Percentiles rank a stretch among this genome's conserved stretches.
phyloP scores from a whole-genome alignment of 2,329 filamentous ascomycete genomes.

The Exophiala phaeomuriformis region DNA sequence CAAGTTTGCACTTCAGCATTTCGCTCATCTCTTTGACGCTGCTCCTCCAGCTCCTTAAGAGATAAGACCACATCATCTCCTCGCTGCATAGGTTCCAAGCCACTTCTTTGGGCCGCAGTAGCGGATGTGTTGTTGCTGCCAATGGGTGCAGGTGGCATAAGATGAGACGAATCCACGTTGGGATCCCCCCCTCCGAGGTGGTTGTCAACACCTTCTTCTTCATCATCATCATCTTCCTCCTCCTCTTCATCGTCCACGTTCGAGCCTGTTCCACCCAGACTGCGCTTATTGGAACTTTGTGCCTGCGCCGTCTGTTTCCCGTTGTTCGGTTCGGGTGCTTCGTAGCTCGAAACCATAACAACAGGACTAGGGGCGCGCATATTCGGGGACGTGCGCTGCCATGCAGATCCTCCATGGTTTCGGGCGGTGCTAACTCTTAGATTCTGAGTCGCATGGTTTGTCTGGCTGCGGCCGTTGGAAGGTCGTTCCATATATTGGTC shows the following conservation, averaged over 20 bases:
- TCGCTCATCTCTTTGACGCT: conserved; percentile 43
- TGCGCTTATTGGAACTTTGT: conserved; percentile 28
- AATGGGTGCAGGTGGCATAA: conserved; percentile 18
- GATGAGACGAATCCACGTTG: conserved; percentile 14
- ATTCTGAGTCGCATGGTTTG: conserved; percentile 4
- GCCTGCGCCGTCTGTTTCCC: conserved; percentile 12
- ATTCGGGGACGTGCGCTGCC: conserved; percentile 3
- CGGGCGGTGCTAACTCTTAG: conserved; percentile 15
- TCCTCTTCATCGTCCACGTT: conserved; percentile 20
- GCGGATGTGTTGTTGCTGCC: conserved; percentile 3
- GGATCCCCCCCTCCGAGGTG: neutral
- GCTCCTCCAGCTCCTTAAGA: conserved; percentile 45
- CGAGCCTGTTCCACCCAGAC: conserved; percentile 32
- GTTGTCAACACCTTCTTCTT: neutral
- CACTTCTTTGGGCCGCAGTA: conserved; percentile 32
- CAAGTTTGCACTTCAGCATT: conserved; percentile 49
- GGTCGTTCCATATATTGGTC: conserved; percentile 3
- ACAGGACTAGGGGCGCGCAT: conserved; percentile 35
- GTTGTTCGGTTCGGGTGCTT: conserved; percentile 1
- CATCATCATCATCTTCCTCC: conserved; percentile 20
- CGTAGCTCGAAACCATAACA: conserved; percentile 37
- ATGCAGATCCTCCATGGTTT: conserved; percentile 5
- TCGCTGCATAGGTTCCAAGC: conserved; percentile 41
- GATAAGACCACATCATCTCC: conserved; percentile 41
- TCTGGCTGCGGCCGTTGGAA: neutral